Evolutionary conservation across 2,329 filamentous ascomycete species (phyloP), one percentile per base, ranked within the genome.

Genomic region (Thelonectria olida): DNA sequence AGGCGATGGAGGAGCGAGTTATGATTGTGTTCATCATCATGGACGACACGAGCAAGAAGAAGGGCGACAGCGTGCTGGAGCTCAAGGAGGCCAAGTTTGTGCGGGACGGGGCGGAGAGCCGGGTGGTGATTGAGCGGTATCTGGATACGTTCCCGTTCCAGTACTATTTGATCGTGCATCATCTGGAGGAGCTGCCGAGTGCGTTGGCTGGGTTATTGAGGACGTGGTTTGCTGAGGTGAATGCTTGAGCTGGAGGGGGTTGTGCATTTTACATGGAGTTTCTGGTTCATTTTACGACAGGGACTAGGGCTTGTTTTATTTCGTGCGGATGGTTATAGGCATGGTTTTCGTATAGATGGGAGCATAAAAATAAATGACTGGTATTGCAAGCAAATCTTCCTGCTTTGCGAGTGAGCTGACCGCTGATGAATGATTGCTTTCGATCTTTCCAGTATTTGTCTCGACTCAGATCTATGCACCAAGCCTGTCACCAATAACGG

Each of bases 11-110:
- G 76, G 92, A 97, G 79, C 85, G 93, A 15, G 96, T 99, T 74
- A 97, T 99, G 92, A 89, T 98, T 65, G 95, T 99, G 6, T 99
- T 99, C 76, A 92, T 99, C 70, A 91, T 99, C 72, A 93, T 99
- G 73, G 96, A 99, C 80, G 85, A 87, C 69, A 81, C 79, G 19
- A 71, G 73, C 28, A 76, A 75, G 66, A 76, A 76, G 67, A 76
- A 76, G 73, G 84, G 84, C 47, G 84, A 88, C 62, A 91, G 89
- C 70, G 96, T 99, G 63, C 79, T 98, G 72, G 93, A 97, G 75
- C 84, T 98, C 71, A 93, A 93, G 76, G 90, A 93, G 77, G 95
- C 93, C 36, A 88, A 88, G 74, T 97, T 98, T 73, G 86, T 90
- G 65, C 86, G 85, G 61, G 89, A 92, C 72, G 82, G 78, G 68